Evolutionary conservation across 805 yeast genomes (phyloP).

Genomic region (Zygosaccharomyces pseudorouxii): DNA sequence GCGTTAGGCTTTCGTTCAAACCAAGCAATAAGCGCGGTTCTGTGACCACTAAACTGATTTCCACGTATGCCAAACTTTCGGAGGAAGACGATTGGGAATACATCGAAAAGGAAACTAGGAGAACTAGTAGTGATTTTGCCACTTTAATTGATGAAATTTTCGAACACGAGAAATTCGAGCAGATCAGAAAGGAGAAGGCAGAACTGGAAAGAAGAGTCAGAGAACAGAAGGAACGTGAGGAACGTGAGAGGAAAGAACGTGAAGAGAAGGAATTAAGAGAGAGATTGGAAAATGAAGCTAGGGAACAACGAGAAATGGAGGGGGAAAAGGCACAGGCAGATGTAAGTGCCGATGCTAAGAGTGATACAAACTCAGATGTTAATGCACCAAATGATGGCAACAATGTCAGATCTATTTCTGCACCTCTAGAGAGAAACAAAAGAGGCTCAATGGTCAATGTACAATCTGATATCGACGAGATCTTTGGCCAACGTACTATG

Average conservation of each 20-base stretch:
- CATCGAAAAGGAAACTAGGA: conserved; percentile 65
- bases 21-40: conserved; percentile 57
- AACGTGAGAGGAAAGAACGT: conserved; percentile 35
- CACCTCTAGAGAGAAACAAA: conserved; percentile 30
- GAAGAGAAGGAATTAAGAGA: conserved; percentile 23
- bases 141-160: conserved; percentile 71
- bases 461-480: conserved; percentile 27
- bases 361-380: conserved; percentile 16
- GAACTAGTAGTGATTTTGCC: conserved; percentile 77
- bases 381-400: conserved; percentile 6
- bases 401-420: conserved; percentile 38
- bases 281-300: conserved; percentile 24
- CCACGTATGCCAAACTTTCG: conserved; percentile 68
- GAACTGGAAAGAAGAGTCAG: conserved; percentile 43
- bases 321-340: conserved; percentile 30
- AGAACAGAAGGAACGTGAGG: conserved; percentile 45
- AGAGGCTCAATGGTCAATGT: conserved; percentile 19
- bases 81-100: conserved; percentile 62
- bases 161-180: conserved; percentile 64
- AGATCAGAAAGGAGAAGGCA: conserved; percentile 46
- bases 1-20: conserved; percentile 38
- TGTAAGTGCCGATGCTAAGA: conserved; percentile 21
- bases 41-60: conserved; percentile 62
- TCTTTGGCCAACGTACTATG: conserved; percentile 36
- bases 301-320: conserved; percentile 21